Evolutionary conservation across 2,329 filamentous ascomycete genomes (phyloP), one percentile per base, ranked within the genome.

Genomic region (Colletotrichum falcatum): DNA sequence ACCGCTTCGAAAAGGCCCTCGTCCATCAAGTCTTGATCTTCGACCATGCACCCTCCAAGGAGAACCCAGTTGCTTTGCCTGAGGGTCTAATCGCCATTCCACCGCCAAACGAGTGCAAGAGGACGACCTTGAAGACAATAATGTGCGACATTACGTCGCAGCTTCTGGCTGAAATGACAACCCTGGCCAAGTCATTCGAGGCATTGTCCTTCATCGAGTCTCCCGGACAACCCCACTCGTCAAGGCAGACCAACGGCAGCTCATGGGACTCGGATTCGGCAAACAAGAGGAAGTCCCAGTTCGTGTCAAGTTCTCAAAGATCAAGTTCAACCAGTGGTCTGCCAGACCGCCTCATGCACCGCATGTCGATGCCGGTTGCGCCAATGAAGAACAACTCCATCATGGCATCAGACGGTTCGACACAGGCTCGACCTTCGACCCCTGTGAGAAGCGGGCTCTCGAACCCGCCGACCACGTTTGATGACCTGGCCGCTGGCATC

Each of bases 281-380:
- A 59, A 79, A 78, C 5, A 83, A 89, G 65, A 83, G 88, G 51
- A 89, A 88, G 72, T 90, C 89, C 12, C 88, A 90, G 71, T 87
- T 85, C 70, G 77, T 84, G 0, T 84, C 85, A 67, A 71, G 80
- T 46, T 77, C 82, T 35, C 80, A 83, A n/a, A 83, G 89, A 55
- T 88, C 89, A 9, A 84, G 78, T 61, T 89, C 90, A 39, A 81
- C 87, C 55, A 81, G 85, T 73, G 82, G 86, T 70, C 78, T 85
- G 68, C 67, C 82, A 49, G 91, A 93, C 77, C 89, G 88, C 75
- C 83, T 86, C 60, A 84, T 90, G 54, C 85, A 88, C 69, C 91
- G 94, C 72, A 94, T 95, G 92, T 95, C 94, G 1, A 92, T 95
- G 91, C 94, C 92, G 78, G 90, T 93, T 18, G 87, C 88, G 26